A percentile compares a stretch with the other conserved stretches of the same genome.
phyloP scores from a whole-genome alignment of 805 yeast species.

The Saturnispora dispora region DNA sequence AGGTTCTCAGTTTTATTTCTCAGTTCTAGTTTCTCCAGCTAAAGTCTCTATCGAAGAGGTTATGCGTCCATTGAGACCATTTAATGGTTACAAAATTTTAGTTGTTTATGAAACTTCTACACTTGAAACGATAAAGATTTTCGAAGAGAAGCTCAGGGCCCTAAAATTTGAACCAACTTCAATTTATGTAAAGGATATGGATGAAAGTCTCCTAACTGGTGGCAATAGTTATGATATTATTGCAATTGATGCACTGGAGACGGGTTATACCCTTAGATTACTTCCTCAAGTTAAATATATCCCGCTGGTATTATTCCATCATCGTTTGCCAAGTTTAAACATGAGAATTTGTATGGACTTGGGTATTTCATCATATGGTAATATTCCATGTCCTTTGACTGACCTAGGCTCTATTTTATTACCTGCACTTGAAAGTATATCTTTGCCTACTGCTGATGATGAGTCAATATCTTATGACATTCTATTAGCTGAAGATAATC shows the following conservation, averaged over 20 bases:
- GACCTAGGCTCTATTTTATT: conserved; percentile 77
- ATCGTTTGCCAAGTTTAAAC: conserved; percentile 65
- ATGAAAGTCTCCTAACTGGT: conserved; percentile 43
- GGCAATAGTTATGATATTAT: conserved; percentile 69
- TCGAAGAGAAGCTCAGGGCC: conserved; percentile 41
- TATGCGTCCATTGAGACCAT: conserved; percentile 62
- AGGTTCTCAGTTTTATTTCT: conserved; percentile 79
- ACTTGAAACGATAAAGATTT: conserved; percentile 38
- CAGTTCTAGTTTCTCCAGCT: conserved; percentile 71
- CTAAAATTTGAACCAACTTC: conserved; percentile 48
- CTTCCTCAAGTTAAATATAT: conserved; percentile 75
- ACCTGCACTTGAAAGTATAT: conserved; percentile 77
- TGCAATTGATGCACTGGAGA: conserved; percentile 70
- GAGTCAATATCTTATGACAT: conserved; percentile 68
- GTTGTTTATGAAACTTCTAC: conserved; percentile 61
- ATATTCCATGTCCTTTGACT: conserved; percentile 74
- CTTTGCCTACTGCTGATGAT: conserved; percentile 71
- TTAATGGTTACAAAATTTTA: conserved; percentile 58
- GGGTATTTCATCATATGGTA: conserved; percentile 83
- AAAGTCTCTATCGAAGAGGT: conserved; percentile 51
- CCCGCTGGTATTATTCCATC: conserved; percentile 72
- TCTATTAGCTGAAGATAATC: conserved; percentile 76
- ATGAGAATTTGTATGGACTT: conserved; percentile 76
- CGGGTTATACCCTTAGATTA: conserved; percentile 58
- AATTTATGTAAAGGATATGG: conserved; percentile 43